Percentiles rank a stretch among this genome's conserved stretches.
These are phyloP conservation scores for Talaromyces amestolkiae DNA, from an alignment of 2,329 filamentous ascomycete genomes.

Conservation along the genomic window DNA sequence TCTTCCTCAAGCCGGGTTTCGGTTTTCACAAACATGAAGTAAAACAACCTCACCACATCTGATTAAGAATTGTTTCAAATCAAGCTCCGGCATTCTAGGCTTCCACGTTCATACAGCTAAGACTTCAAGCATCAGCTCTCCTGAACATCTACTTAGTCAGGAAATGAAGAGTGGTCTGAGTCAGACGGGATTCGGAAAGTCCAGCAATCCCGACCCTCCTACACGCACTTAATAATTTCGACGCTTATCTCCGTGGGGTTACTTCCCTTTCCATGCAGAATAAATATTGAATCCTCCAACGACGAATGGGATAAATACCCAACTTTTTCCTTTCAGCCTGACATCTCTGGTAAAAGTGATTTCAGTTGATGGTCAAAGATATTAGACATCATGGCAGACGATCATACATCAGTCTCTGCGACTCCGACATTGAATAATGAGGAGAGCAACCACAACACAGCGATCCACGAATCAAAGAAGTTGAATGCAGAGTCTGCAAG, in stretches of 20 bases:
- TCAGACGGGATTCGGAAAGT: neutral
- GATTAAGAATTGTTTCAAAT: neutral
- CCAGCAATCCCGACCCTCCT: neutral
- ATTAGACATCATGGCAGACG: neutral
- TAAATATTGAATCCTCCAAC: neutral
- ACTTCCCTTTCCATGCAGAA: neutral
- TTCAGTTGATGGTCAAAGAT: neutral
- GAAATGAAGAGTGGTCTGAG: neutral
- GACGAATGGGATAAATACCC: neutral
- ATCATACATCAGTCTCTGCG: neutral
- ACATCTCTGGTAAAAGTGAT: neutral
- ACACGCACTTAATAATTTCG: neutral
- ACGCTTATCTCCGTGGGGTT: neutral
- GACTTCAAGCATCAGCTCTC: neutral
- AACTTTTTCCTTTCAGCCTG: neutral
- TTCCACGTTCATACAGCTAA: neutral
- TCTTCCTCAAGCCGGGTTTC: neutral
- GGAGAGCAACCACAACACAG: neutral
- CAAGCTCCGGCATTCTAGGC: neutral
- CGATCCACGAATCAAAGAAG: neutral
- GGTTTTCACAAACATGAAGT: neutral
- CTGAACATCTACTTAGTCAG: neutral
- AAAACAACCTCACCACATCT: neutral
- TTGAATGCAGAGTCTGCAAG: neutral
- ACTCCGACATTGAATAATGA: slow-evolving; percentile 10